These are phyloP conservation scores for Phytophthora colocasiae DNA, from an alignment of 352 stramenopile species.

Conservation along the genomic window DNA sequence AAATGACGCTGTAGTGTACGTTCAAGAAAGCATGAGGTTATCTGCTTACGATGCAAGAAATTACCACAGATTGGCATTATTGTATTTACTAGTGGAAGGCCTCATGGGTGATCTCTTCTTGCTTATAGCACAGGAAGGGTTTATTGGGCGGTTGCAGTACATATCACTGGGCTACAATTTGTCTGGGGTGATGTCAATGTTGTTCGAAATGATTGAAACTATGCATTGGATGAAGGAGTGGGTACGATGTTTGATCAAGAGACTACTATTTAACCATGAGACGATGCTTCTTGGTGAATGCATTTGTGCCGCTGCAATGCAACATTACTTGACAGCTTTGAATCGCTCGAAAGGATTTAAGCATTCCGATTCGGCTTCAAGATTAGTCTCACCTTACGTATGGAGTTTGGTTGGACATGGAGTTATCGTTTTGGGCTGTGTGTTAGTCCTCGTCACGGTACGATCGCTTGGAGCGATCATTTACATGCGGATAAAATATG, in stretches of 20 bases:
- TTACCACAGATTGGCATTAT: conserved; percentile 28
- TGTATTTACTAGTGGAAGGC: conserved; percentile 44
- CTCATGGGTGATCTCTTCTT: conserved; percentile 47
- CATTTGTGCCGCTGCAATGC: conserved; percentile 32
- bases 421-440: conserved; percentile 31
- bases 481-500: conserved; percentile 22
- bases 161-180: conserved; percentile 49
- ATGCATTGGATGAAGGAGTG: conserved; percentile 32
- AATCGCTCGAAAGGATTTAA: conserved; percentile 32
- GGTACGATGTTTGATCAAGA: conserved; percentile 25
- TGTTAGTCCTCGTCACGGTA: conserved; percentile 25
- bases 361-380: conserved; percentile 8
- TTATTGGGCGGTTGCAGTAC: conserved; percentile 35
- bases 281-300: conserved; percentile 42
- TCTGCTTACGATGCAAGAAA: conserved; percentile 38
- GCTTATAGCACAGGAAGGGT: conserved; percentile 41
- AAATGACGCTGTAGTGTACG: conserved; percentile 39
- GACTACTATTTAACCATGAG: conserved; percentile 45
- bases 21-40: conserved; percentile 41
- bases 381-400: conserved; percentile 33
- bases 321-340: conserved; percentile 36
- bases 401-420: conserved; percentile 43
- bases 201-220: conserved; percentile 45
- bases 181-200: conserved; percentile 41
- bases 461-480: conserved; percentile 32